These are phyloP conservation scores for Arthrobotrys megalospora DNA, from an alignment of 2,329 filamentous ascomycete genomes.

Conservation along the genomic window DNA sequence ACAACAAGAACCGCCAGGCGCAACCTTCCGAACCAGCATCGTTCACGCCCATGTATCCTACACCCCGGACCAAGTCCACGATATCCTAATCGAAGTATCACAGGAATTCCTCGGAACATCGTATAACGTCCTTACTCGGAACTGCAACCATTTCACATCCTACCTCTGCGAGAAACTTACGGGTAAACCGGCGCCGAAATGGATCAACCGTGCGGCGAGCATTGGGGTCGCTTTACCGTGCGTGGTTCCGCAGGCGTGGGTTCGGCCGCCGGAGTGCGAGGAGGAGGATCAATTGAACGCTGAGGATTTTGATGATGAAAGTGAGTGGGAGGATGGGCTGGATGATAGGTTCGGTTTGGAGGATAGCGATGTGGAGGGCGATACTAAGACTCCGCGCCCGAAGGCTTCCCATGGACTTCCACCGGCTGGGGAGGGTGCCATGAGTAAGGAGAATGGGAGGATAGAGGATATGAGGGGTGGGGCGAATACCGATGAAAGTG, in stretches of 20 bases:
- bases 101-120: slow-evolving; percentile 80
- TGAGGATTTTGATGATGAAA: slow-evolving; percentile 52
- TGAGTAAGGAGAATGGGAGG: slow-evolving; percentile 27
- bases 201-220: slow-evolving; percentile 87
- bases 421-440: not conserved
- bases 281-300: slow-evolving; percentile 58
- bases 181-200: slow-evolving; percentile 77
- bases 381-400: slow-evolving; percentile 18
- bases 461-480: slow-evolving; percentile 10
- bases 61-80: slow-evolving; percentile 78
- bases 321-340: slow-evolving; percentile 50
- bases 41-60: slow-evolving; percentile 84
- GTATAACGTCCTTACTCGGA: slow-evolving; percentile 86
- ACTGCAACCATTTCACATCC: slow-evolving; percentile 91
- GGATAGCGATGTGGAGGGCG: slow-evolving; percentile 43
- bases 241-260: slow-evolving; percentile 85
- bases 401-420: not conserved
- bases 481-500: slow-evolving; percentile 23
- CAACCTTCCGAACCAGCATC: slow-evolving; percentile 81
- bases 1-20: slow-evolving; percentile 80
- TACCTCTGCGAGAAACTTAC: slow-evolving; percentile 82
- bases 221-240: slow-evolving; percentile 86
- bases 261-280: slow-evolving; percentile 82
- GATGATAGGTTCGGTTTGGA: slow-evolving; percentile 49
- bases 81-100: slow-evolving; percentile 78